These are phyloP conservation scores for Microsporum audouinii DNA, from an alignment of 2,329 filamentous ascomycete species.

Conservation along the genomic window DNA sequence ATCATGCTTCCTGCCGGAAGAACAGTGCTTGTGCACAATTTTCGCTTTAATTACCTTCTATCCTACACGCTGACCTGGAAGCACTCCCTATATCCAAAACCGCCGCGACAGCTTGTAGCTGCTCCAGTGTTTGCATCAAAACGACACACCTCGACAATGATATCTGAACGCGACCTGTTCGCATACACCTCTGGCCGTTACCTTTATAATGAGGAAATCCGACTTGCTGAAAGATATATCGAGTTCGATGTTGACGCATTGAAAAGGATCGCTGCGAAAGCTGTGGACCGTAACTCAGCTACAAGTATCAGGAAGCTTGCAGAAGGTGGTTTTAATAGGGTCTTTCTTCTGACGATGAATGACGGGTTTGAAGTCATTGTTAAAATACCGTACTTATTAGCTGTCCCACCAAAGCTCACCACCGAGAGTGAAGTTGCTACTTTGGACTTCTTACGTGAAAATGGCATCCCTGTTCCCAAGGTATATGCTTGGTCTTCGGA, in stretches of 20 bases:
- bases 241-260: slow-evolving; percentile 12
- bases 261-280: slow-evolving; percentile 7
- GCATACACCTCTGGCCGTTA: slow-evolving; percentile 12
- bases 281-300: slow-evolving; percentile 7
- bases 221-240: slow-evolving; percentile 10
- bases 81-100: not conserved
- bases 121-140: not conserved
- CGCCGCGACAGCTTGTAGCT: not conserved
- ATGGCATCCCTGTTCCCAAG: slow-evolving; percentile 27
- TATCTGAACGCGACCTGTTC: slow-evolving; percentile 7
- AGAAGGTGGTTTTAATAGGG: slow-evolving; percentile 21
- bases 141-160: not conserved
- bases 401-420: slow-evolving; percentile 16
- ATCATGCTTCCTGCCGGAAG: not conserved
- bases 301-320: slow-evolving; percentile 15
- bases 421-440: slow-evolving; percentile 29
- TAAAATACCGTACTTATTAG: slow-evolving; percentile 19
- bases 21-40: not conserved
- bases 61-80: not conserved
- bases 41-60: not conserved
- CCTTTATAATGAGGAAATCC: slow-evolving; percentile 10
- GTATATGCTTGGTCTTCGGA: slow-evolving; percentile 27
- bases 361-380: slow-evolving; percentile 19
- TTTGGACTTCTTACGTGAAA: slow-evolving; percentile 12
- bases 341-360: slow-evolving; percentile 17